Evolutionary conservation across 768 basidiomycete genomes (phyloP).

Genomic region (Podaxis pistillaris): DNA sequence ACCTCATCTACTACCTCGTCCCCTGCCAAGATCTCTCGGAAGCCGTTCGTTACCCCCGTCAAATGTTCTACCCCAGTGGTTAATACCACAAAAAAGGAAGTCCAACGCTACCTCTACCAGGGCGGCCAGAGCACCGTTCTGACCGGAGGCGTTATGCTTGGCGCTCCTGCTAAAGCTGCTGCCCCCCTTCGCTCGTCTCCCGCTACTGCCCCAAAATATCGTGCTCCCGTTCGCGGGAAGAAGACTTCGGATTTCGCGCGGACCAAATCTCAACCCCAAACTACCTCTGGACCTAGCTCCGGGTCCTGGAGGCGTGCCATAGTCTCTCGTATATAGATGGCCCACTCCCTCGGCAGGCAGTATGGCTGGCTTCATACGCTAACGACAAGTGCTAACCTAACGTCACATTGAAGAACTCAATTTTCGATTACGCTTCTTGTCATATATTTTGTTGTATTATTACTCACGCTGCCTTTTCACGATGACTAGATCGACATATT

Average conservation of each 20-base stretch:
- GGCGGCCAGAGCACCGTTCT: constrained; percentile 43
- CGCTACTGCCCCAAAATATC: background rate
- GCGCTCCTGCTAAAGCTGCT: constrained; percentile 16
- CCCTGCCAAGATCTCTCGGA: constrained; percentile 17
- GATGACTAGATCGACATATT: background rate
- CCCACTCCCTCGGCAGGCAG: background rate
- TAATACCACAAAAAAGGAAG: constrained; percentile 25
- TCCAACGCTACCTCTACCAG: constrained; percentile 38
- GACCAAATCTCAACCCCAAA: background rate
- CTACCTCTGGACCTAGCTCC: background rate
- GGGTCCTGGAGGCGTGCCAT: background rate
- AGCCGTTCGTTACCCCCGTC: constrained; percentile 6
- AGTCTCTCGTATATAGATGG: background rate
- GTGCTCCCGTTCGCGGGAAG: background rate
- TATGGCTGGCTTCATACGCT: background rate
- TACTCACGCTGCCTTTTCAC: background rate
- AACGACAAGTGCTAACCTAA: background rate
- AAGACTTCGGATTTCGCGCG: background rate
- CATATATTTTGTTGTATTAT: background rate
- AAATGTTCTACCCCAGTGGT: constrained; percentile 18
- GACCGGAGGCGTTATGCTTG: constrained; percentile 46
- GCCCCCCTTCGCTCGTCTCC: background rate
- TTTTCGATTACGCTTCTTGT: constrained; percentile 12
- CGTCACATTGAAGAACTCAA: background rate
- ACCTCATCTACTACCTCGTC: constrained; percentile 23